Conservation (phyloP, 176 grass and related monocot species). For the Eragrostis curvula region DNA sequence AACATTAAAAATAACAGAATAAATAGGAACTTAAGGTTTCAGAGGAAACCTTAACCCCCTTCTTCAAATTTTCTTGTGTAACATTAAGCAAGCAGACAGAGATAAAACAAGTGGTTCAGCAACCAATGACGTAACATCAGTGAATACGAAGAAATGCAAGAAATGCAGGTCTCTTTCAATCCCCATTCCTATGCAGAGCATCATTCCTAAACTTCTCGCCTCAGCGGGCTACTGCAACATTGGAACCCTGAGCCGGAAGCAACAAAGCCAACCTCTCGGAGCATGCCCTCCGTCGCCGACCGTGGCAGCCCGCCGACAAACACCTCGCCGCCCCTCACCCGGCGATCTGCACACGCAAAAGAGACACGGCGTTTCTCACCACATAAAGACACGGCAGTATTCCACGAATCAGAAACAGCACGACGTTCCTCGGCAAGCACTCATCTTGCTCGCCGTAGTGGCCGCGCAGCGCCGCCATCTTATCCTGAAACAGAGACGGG, state of each 20-base stretch:
- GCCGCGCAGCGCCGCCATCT: constrained; percentile 33
- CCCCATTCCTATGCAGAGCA: background rate
- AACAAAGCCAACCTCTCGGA: constrained; percentile 57
- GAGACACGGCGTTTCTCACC: background rate
- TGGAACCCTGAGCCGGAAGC: background rate
- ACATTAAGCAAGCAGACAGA: background rate
- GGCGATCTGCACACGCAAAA: constrained; percentile 47
- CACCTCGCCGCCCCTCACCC: constrained; percentile 64
- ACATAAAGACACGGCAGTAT: background rate
- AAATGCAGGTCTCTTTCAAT: background rate
- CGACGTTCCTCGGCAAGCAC: background rate
- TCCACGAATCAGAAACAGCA: background rate
- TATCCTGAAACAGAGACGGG: constrained; percentile 38
- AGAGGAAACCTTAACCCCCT: background rate
- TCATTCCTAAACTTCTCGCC: background rate
- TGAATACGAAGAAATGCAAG: background rate
- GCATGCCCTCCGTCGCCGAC: constrained; percentile 60
- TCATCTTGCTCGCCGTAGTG: constrained; percentile 49
- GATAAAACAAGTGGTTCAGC: background rate
- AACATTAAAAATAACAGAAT: background rate
- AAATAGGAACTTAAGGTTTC: background rate
- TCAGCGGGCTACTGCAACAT: background rate
- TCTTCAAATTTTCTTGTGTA: background rate
- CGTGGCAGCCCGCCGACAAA: constrained; percentile 77
- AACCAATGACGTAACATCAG: background rate